Base-by-base conservation (phyloP, 371 early-diverging fungal species). In the Circinella umbellata region DNA sequence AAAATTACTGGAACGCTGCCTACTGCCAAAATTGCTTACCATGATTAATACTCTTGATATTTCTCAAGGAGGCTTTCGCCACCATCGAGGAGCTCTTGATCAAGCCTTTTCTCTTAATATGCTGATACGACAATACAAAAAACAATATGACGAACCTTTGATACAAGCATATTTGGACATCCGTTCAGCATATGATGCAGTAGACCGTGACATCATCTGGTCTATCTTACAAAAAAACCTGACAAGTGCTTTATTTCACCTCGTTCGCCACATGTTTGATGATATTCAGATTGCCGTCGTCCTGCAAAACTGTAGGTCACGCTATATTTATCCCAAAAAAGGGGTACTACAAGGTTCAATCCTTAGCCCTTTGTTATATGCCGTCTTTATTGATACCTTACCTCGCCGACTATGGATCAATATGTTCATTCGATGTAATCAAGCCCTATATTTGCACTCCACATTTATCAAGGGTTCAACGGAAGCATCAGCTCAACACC, bases 331-430 rank as follows among this genome's bases (percentile, higher is more conserved):
- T 4, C 73, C 72, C 13, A 15, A 10, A 6, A 67, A 64, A 9
- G 74, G 74, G 7, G 74, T 77, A 13, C 72, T 74, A 0, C 75
- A 78, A 69, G 75, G 75, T 0, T 78, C 73, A 0, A 65, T 75
- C n/a, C 68, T 78, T n/a, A 67, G 67, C 17, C 75, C 79, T 1
- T 64, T 69, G 1, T 47, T 75, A 3, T 78, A 78, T 48, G 75
- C 75, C 2, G 39, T 71, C 4, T 79, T 71, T 48, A 74, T 76
- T 18, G 69, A 73, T 18, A 34, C 38, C 20, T 74, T 76, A 1
- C 79, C 79, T 8, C 14, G 37, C 1, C 6, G 36, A 1, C 47
- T 74, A 0, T 66, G 75, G 6, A 6, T 39, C 10, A 4, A 39
- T 6, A 39, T 39, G 39, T 10, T 6, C 39, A 6, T 6, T 10